Conservation (phyloP, 2,329 filamentous ascomycete genomes). For the Whalleya microplaca region DNA sequence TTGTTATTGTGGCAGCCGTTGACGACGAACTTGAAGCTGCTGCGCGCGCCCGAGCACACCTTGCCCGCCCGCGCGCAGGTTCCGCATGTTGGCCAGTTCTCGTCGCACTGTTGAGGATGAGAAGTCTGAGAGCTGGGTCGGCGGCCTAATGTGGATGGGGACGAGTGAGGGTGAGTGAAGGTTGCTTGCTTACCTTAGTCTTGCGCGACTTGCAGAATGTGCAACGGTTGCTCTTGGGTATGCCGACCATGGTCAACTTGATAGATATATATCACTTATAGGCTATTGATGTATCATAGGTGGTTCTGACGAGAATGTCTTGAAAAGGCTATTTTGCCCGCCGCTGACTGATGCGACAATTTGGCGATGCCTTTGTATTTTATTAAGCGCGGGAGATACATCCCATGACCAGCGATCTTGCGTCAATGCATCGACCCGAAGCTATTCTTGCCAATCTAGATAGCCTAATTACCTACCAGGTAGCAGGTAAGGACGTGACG, state of each 20-base stretch:
- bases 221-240: conserved; percentile 38
- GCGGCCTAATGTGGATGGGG: background rate
- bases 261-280: no score
- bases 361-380: background rate
- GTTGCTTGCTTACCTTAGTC: conserved; percentile 35
- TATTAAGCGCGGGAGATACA: background rate
- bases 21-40: conserved; percentile 33
- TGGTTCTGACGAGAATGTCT: background rate
- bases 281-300: no score
- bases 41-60: conserved; percentile 34
- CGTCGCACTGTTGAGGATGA: conserved; percentile 31
- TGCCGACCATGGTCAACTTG: conserved; percentile 34
- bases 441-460: background rate
- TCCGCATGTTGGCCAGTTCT: conserved; percentile 37
- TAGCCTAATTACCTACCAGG: background rate
- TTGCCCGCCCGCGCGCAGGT: conserved; percentile 33
- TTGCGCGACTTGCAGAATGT: conserved; percentile 36
- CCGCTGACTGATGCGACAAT: background rate
- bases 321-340: background rate
- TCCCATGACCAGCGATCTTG: background rate
- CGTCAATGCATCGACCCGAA: conserved; percentile 5
- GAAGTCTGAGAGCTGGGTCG: conserved; percentile 9
- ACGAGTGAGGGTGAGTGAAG: no score
- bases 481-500: conserved; percentile 5
- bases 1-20: conserved; percentile 35